Base-by-base conservation (phyloP, 1,284 basidiomycete species). In the Sporisorium sorghi region DNA sequence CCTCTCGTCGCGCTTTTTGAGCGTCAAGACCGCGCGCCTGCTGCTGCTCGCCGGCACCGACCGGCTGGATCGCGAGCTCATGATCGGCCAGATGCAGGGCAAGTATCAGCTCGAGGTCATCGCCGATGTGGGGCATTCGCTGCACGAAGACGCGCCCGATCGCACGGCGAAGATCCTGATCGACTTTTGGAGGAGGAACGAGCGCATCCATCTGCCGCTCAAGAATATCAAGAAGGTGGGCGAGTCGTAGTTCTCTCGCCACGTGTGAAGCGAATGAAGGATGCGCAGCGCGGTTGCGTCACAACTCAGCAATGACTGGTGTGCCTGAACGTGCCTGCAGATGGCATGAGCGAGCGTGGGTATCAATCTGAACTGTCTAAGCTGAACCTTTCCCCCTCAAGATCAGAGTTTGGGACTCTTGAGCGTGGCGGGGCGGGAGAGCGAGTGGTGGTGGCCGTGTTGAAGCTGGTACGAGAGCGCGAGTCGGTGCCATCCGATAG, bases 71-170 rank as follows among this genome's bases (percentile, higher is more conserved):
- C 91, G 90, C 75, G 91, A 93, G 73, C 88, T 99, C 42, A 97
- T 97, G 92, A 95, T 99, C 51, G 97, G 94, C 0, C 96, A 99
- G 85, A 98, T 99, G 96, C 86, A 86, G 67, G 82, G 80, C 61
- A 97, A 97, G 84, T 98, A 97, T 86, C 96, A 98, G 85, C 88
- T 97, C 78, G 90, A 90, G 23, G 93, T 98, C 26, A 89, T 97
- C 70, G 89, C 89, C 4, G 90, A 90, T 21, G 93, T 93, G 0
- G 96, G 96, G 0, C 96, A 99, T 83, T 92, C 96, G 86, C 85
- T 99, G 44, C 96, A 98, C 58, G 95, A 97, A 91, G 95, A 98
- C 80, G 90, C 94, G 76, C 95, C 95, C 0, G 89, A 87, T 1
- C 87, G 87, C 19, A 86, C 94, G 2, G 94, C 94, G 0, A 89